phyloP scores from a whole-genome alignment of 75 land plant genomes.

The Chamaecyparis obtusa region DNA sequence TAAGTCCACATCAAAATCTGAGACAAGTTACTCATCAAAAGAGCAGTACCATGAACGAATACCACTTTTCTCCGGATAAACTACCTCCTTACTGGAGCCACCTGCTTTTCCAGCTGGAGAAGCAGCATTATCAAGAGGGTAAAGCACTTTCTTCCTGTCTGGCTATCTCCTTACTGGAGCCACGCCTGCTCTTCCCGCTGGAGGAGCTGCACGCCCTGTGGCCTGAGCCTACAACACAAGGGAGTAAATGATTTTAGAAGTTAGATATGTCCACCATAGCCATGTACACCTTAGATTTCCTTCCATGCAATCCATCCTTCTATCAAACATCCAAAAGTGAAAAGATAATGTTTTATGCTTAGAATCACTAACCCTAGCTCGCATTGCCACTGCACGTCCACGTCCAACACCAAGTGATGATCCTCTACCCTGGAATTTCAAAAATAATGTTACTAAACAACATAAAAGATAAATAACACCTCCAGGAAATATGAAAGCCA shows the following conservation, averaged over 20 bases:
- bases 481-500: conserved; percentile 12
- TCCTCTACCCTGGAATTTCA: conserved; percentile 70
- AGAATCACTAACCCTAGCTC: conserved; percentile 68
- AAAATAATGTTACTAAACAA: not conserved
- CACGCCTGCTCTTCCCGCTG: conserved; percentile 66
- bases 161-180: conserved; percentile 76
- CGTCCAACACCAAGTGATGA: conserved; percentile 89
- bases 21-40: not conserved
- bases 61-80: not conserved
- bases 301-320: not conserved
- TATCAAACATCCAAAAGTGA: not conserved
- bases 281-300: conserved; percentile 3
- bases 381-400: conserved; percentile 90
- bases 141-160: not conserved
- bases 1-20: not conserved
- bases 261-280: not conserved
- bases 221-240: conserved; percentile 63
- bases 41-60: not conserved
- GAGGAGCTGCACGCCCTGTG: conserved; percentile 66
- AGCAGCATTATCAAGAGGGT: conserved; percentile 21
- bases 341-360: not conserved
- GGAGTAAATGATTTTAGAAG: not conserved
- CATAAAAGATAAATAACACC: not conserved
- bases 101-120: conserved; percentile 68
- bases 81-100: conserved; percentile 76